phyloP scores from a whole-genome alignment of 345 rosid species.

The Gossypium thurberi region DNA sequence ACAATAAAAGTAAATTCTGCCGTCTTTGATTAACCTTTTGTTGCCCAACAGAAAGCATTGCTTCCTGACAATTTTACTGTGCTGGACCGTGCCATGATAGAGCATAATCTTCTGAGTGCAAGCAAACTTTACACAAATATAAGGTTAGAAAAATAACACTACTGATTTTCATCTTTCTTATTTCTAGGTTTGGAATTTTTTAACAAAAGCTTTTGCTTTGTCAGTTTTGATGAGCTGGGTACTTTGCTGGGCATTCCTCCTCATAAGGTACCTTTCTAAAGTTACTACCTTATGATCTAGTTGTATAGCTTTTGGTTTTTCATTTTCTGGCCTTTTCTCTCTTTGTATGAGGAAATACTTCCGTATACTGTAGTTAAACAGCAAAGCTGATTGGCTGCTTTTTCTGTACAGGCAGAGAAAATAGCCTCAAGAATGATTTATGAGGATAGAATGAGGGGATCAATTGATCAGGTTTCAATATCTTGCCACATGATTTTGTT shows the following conservation, averaged over 20 bases:
- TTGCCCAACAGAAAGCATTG: constrained; percentile 64
- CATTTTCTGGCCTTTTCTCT: not conserved
- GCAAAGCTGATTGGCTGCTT: not conserved
- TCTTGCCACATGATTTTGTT: not conserved
- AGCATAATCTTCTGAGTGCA: constrained; percentile 95
- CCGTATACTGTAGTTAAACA: not conserved
- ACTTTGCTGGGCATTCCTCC: constrained; percentile 91
- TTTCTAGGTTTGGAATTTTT: not conserved
- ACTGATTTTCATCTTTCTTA: not conserved
- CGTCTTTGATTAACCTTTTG: constrained; percentile 14
- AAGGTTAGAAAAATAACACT: constrained; percentile 35
- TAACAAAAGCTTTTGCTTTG: not conserved
- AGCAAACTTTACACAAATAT: constrained; percentile 96
- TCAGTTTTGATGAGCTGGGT: constrained; percentile 92
- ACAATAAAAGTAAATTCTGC: not conserved
- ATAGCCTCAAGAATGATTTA: constrained; percentile 90
- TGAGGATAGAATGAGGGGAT: constrained; percentile 58
- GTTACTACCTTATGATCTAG: not conserved
- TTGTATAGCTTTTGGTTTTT: not conserved
- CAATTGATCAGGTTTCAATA: constrained; percentile 52
- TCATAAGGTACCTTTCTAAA: constrained; percentile 46
- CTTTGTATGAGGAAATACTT: not conserved
- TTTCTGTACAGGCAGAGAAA: constrained; percentile 75
- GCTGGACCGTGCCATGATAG: constrained; percentile 96
- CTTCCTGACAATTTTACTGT: constrained; percentile 94